phyloP scores from a whole-genome alignment of 2,329 filamentous ascomycete genomes.

The Aspergillus ochraceoroseus region DNA sequence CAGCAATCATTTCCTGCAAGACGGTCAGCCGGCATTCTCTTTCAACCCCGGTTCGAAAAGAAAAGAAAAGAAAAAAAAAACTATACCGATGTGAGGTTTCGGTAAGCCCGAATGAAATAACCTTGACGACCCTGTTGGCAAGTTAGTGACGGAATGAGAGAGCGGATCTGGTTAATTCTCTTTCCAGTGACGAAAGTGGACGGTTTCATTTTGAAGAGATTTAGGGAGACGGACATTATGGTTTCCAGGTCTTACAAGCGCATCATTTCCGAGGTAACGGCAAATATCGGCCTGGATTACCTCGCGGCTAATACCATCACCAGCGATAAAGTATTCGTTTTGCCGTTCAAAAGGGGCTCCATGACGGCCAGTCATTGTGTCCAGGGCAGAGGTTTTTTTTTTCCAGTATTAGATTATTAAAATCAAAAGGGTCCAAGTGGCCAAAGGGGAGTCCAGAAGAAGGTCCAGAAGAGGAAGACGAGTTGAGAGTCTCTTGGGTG shows the following conservation, averaged over 20 bases:
- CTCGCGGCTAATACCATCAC: conserved; percentile 75
- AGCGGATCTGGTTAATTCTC: conserved; percentile 1
- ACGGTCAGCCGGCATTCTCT: conserved; percentile 22
- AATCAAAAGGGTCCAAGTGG: conserved; percentile 28
- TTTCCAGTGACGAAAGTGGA: conserved; percentile 2
- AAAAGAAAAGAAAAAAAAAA: conserved; percentile 13
- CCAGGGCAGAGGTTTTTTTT: conserved; percentile 20
- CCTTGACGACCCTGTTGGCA: conserved; percentile 59
- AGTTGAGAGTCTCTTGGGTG: conserved; percentile 16
- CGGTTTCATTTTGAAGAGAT: conserved; percentile 9
- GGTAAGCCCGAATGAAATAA: conserved; percentile 74
- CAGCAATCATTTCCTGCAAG: conserved; percentile 51
- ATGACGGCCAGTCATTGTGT: conserved; percentile 40
- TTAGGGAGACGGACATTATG: conserved; percentile 58
- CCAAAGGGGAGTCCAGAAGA: conserved; percentile 23
- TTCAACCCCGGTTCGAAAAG: too few relatives aligned
- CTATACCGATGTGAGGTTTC: conserved; percentile 70
- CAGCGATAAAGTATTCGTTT: conserved; percentile 75
- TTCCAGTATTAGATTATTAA: conserved; percentile 24
- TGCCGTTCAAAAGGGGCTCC: conserved; percentile 44
- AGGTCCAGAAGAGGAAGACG: conserved; percentile 19
- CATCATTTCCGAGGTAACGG: conserved; percentile 77
- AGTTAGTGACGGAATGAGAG: conserved; percentile 26
- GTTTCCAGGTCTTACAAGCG: conserved; percentile 67
- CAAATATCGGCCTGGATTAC: conserved; percentile 81